A percentile compares a stretch with the other conserved stretches of the same genome.
Conservation (phyloP, 2,329 filamentous ascomycete species). For the Colletotrichum abscissum region DNA sequence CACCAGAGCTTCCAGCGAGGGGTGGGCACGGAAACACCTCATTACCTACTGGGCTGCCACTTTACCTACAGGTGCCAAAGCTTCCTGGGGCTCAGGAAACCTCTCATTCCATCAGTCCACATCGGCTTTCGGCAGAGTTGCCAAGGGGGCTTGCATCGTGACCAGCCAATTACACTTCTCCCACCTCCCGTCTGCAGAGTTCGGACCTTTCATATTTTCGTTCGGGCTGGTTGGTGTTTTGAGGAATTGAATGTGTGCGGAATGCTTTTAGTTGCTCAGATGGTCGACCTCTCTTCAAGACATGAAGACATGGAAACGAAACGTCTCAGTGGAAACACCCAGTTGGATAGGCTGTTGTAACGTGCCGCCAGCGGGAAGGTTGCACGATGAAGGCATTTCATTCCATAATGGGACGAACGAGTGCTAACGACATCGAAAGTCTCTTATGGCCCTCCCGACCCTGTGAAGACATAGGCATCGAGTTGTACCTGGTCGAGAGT, state of each 20-base stretch:
- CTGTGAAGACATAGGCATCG: constrained; percentile 12
- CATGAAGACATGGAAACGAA: constrained; percentile 6
- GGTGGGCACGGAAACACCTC: neutral
- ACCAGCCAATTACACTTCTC: constrained; percentile 5
- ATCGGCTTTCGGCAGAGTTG: constrained; percentile 34
- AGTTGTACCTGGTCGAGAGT: neutral
- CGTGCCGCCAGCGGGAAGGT: neutral
- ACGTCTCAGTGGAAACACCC: neutral
- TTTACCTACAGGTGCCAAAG: constrained; percentile 5
- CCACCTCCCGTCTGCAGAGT: constrained; percentile 9
- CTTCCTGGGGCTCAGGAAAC: constrained; percentile 18
- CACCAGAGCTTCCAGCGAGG: constrained; percentile 1
- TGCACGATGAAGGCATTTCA: constrained; percentile 1
- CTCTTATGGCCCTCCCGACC: neutral
- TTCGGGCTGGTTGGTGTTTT: neutral
- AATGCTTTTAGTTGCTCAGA: neutral
- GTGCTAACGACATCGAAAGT: neutral
- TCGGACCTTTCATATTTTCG: neutral
- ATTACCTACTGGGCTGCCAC: neutral
- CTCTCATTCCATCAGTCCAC: constrained; percentile 14
- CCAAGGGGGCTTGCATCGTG: constrained; percentile 30
- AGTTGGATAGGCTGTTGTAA: neutral
- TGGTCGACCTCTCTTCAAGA: neutral
- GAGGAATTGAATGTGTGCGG: neutral
- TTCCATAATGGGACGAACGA: constrained; percentile 29